phyloP scores from a whole-genome alignment of 2,329 filamentous ascomycete genomes.

The Neofusicoccum sp. region DNA sequence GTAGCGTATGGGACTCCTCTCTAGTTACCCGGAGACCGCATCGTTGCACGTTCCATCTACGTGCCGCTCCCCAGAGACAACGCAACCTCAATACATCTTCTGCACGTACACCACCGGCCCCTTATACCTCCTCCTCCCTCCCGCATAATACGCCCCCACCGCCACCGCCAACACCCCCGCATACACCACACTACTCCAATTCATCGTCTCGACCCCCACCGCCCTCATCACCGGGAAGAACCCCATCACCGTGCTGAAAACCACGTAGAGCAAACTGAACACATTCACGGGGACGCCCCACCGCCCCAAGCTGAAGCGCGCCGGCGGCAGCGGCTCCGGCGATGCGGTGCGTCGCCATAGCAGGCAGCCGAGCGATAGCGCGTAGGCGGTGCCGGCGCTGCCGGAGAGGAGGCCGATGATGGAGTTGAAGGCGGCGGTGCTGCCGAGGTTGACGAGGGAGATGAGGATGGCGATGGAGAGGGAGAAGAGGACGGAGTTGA shows the following conservation, averaged over 20 bases:
- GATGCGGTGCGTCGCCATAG: not conserved
- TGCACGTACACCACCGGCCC: constrained; percentile 26
- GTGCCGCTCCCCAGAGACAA: too few relatives aligned
- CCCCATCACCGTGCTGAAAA: constrained; percentile 40
- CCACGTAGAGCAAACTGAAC: constrained; percentile 34
- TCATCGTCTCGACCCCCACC: constrained; percentile 28
- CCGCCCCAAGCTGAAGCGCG: constrained; percentile 3
- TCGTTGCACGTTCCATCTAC: too few relatives aligned
- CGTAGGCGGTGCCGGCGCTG: not conserved
- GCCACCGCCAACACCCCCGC: constrained; percentile 27
- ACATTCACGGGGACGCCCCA: constrained; percentile 14
- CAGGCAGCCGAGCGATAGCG: constrained; percentile 10
- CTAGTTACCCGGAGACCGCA: too few relatives aligned
- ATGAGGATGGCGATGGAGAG: constrained; percentile 33
- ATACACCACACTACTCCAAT: constrained; percentile 38
- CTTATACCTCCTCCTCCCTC: constrained; percentile 34
- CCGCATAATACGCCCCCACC: constrained; percentile 29
- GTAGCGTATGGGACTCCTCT: too few relatives aligned
- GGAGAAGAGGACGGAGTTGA: constrained; percentile 15
- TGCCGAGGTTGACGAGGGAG: constrained; percentile 47
- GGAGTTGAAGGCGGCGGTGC: constrained; percentile 41
- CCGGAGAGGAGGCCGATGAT: not conserved
- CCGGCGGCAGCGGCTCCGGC: not conserved
- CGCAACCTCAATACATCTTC: too few relatives aligned
- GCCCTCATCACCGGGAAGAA: constrained; percentile 34